Base-by-base conservation (phyloP, 2,329 filamentous ascomycete genomes). In the Calonectria hongkongensis region DNA sequence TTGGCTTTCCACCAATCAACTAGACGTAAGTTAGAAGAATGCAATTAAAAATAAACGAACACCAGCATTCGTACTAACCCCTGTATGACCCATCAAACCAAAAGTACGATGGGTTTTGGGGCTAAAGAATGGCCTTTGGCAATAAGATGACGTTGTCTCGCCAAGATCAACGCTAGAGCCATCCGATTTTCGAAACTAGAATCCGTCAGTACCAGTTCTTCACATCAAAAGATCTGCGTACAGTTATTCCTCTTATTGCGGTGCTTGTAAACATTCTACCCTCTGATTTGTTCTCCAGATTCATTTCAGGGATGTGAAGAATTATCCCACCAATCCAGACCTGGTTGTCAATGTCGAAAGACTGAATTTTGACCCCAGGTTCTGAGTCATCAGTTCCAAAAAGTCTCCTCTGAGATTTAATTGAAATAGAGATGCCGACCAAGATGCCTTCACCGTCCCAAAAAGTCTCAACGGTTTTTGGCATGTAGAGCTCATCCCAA, bases 321-420 rank as follows among this genome's bases (percentile, higher is more conserved):
- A 68, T 27, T n/a, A 68, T 39, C n/a, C 51, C 66, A 27, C 9
- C 33, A n/a, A 68, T 68, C 66, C 66, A 68, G 12, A 45, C 43
- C 2, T 47, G 27, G 3, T n/a, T 39, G 16, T 56, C n/a, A 6
- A 68, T 25, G 30, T 47, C 27, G 18, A 58, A 51, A 3, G 66
- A 43, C 4, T 48, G 51, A 8, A 45, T 48, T 12, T 56, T 28
- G 8, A 68, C 41, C 1, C 66, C 66, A 16, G 25, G 18, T 4
- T 21, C 25, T 7, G 27, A 25, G 27, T 68, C 66, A 36, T 48
- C 54, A 4, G 12, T 18, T 13, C 66, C 66, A 48, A 68, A 45
- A 4, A 58, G 66, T 3, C 51, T 16, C 18, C 30, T 28, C 1
- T 27, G 21, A 15, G 13, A 39, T 2, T 68, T 25, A 15, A 33